These are phyloP conservation scores for Cryptococcus neoformans DNA, from an alignment of 1,284 basidiomycete species.

Conservation along the genomic window DNA sequence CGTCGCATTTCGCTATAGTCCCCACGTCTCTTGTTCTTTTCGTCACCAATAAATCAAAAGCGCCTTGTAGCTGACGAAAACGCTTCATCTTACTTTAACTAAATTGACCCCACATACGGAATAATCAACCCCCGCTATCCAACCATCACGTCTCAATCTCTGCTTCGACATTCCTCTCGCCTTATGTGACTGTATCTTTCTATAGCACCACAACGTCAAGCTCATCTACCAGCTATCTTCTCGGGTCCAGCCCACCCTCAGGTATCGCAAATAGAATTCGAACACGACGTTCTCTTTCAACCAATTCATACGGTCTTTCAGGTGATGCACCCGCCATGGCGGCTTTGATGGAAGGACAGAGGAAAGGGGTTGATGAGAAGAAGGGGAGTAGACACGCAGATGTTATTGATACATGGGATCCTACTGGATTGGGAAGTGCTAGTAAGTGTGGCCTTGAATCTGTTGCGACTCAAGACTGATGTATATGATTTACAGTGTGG, in stretches of 20 bases:
- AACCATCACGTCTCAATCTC: not conserved
- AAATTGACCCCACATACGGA: not conserved
- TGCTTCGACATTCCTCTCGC: slow-evolving; percentile 5
- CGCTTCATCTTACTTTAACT: no score
- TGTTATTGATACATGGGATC: slow-evolving; percentile 50
- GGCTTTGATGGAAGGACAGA: slow-evolving; percentile 30
- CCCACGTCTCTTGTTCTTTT: no score
- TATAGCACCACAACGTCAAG: slow-evolving; percentile 22
- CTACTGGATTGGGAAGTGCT: slow-evolving; percentile 45
- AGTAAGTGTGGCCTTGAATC: slow-evolving; percentile 26
- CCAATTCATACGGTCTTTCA: slow-evolving; percentile 30
- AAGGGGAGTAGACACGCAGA: slow-evolving; percentile 46
- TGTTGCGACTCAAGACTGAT: not conserved
- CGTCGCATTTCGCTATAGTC: no score
- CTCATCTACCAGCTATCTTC: slow-evolving; percentile 23
- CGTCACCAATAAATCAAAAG: no score
- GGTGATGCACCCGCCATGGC: slow-evolving; percentile 5
- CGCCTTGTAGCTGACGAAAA: no score
- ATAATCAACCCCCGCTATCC: not conserved
- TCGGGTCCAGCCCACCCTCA: slow-evolving; percentile 14
- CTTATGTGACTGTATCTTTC: slow-evolving; percentile 3
- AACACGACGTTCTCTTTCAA: slow-evolving; percentile 32
- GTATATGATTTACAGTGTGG: slow-evolving; percentile 35
- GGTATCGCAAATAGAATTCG: slow-evolving; percentile 4
- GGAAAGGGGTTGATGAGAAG: slow-evolving; percentile 36